phyloP scores from a whole-genome alignment of 257 asterid species.

The Linaria vulgaris region DNA sequence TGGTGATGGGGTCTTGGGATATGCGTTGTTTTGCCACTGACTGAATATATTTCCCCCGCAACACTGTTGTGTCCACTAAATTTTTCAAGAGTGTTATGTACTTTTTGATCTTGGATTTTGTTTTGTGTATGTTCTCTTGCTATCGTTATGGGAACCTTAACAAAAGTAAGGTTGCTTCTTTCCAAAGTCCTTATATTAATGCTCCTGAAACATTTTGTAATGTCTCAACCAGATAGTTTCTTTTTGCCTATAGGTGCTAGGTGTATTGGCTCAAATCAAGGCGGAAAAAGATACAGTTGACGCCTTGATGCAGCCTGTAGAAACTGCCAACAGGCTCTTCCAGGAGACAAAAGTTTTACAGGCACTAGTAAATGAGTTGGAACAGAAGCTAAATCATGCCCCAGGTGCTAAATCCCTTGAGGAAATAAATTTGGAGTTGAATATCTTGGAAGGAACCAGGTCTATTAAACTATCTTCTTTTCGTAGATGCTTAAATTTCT shows the following conservation, averaged over 20 bases:
- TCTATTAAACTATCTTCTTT: conserved; percentile 27
- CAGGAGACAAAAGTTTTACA: conserved; percentile 73
- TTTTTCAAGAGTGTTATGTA: background rate
- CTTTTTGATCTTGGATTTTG: background rate
- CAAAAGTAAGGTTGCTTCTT: too few species aligned
- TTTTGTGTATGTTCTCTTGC: conserved; percentile 11
- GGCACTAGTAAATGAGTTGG: conserved; percentile 66
- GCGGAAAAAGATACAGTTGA: conserved; percentile 84
- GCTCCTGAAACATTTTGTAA: conserved; percentile 1
- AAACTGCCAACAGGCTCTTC: conserved; percentile 74
- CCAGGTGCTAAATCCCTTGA: conserved; percentile 75
- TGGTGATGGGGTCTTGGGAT: conserved; percentile 1
- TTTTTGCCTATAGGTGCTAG: conserved; percentile 57
- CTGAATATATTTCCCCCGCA: background rate
- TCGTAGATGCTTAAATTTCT: background rate
- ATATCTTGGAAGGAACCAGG: conserved; percentile 59
- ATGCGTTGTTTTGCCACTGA: background rate
- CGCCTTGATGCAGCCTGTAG: conserved; percentile 75
- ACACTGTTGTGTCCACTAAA: background rate
- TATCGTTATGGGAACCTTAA: background rate
- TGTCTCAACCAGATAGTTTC: conserved; percentile 6
- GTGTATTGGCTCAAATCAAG: conserved; percentile 85
- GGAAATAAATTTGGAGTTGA: conserved; percentile 59
- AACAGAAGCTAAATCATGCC: conserved; percentile 74
- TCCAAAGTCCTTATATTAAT: background rate